A percentile compares a stretch with the other conserved stretches of the same genome.
Conservation (phyloP, 2,329 filamentous ascomycete genomes). For the Ceratocystiopsis sp. region DNA sequence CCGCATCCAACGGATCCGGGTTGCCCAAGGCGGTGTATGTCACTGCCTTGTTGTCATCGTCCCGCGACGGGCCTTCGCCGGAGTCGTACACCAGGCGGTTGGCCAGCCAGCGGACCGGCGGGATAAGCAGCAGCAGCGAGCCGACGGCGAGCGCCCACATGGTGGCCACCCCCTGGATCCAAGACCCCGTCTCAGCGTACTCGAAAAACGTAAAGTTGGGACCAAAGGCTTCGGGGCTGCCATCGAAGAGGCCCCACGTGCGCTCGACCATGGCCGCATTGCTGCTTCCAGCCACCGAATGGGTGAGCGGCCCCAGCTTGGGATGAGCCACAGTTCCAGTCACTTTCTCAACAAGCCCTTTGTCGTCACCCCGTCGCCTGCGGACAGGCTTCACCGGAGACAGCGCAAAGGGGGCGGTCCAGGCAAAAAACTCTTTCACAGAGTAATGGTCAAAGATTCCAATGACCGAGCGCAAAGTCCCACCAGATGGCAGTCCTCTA, state of each 20-base stretch:
- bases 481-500: conserved; percentile 40
- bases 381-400: conserved; percentile 35
- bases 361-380: conserved; percentile 10
- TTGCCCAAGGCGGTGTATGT: conserved; percentile 47
- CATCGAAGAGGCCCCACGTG: conserved; percentile 40
- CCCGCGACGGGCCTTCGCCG: conserved; percentile 34
- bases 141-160: conserved; percentile 31
- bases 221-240: conserved; percentile 35
- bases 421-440: conserved; percentile 26
- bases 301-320: conserved; percentile 35
- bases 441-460: conserved; percentile 36
- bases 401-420: conserved; percentile 33
- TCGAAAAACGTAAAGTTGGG: conserved; percentile 43
- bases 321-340: no score
- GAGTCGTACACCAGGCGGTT: conserved; percentile 31
- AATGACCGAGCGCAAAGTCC: conserved; percentile 51
- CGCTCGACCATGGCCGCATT: conserved; percentile 41
- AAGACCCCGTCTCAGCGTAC: conserved; percentile 32
- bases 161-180: conserved; percentile 29
- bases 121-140: conserved; percentile 23
- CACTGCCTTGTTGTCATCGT: conserved; percentile 36
- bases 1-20: conserved; percentile 27
- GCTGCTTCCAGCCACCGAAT: conserved; percentile 29
- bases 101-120: conserved; percentile 28
- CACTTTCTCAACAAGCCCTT: no score